A percentile compares a stretch with the other conserved stretches of the same genome.
These are phyloP conservation scores for Paraleonurus japonicus DNA, from an alignment of 257 asterid species.

Conservation along the genomic window DNA sequence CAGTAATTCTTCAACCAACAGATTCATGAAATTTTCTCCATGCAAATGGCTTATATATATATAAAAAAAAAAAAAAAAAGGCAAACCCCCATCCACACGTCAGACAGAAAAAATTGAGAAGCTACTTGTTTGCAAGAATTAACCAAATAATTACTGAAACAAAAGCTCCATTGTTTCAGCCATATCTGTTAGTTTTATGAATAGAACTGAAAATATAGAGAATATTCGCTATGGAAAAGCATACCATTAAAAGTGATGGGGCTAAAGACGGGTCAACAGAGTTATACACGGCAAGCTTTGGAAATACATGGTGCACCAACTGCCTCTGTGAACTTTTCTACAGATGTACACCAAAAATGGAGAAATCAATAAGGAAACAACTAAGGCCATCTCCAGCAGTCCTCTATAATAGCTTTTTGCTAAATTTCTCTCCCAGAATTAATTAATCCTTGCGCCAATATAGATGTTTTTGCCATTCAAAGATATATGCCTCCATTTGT, in stretches of 20 bases:
- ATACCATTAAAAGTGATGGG: conserved; percentile 97
- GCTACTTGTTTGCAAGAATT: conserved; percentile 18
- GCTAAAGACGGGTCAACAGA: conserved; percentile 99
- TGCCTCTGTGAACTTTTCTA: conserved; percentile 98
- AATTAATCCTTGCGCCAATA: too few species aligned
- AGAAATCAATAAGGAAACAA: conserved; percentile 20
- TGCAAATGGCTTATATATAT: background rate
- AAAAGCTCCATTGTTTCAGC: conserved; percentile 9
- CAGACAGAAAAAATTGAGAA: background rate
- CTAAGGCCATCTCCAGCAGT: too few species aligned
- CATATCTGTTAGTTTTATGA: background rate
- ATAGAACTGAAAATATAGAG: conserved; percentile 13
- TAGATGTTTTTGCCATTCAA: too few species aligned
- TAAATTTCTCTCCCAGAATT: too few species aligned
- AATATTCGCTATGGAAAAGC: conserved; percentile 20
- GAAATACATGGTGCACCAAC: conserved; percentile 90
- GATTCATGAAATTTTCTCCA: background rate
- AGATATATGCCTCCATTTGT: too few species aligned
- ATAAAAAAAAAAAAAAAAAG: background rate
- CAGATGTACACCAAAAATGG: conserved; percentile 29
- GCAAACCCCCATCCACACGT: background rate
- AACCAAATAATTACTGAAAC: background rate
- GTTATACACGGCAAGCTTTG: conserved; percentile 98
- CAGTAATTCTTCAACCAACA: background rate
- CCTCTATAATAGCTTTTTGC: too few species aligned